phyloP scores from a whole-genome alignment of 306 rosid genomes.

The Ammopiptanthus mongolicus region DNA sequence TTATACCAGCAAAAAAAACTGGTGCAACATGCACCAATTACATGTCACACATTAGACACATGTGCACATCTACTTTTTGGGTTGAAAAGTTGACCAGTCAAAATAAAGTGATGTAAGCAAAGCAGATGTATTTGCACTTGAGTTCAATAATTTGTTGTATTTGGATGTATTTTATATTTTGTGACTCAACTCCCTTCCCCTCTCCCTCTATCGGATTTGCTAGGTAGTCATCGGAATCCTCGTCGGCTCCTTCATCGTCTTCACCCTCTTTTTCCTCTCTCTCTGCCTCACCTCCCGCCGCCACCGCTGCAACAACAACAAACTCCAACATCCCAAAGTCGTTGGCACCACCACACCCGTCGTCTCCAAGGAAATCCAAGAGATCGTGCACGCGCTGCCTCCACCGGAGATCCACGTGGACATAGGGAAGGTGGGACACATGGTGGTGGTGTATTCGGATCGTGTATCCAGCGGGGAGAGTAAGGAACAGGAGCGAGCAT shows the following conservation, averaged over 20 bases:
- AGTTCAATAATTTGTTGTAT: too few relatives aligned
- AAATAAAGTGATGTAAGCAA: too few relatives aligned
- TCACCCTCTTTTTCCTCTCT: slow-evolving; percentile 75
- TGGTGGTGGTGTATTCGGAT: slow-evolving; percentile 52
- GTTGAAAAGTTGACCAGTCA: too few relatives aligned
- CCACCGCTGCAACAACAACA: slow-evolving; percentile 28
- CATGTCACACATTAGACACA: too few relatives aligned
- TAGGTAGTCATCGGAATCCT: slow-evolving; percentile 96
- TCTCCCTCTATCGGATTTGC: too few relatives aligned
- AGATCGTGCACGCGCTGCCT: slow-evolving; percentile 38
- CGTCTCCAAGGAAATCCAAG: too few relatives aligned
- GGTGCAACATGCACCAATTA: too few relatives aligned
- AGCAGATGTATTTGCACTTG: too few relatives aligned
- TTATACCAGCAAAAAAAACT: too few relatives aligned
- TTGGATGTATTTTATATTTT: too few relatives aligned
- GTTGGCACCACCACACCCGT: slow-evolving; percentile 36
- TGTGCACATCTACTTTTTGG: too few relatives aligned
- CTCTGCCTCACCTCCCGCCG: slow-evolving; percentile 89
- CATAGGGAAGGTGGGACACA: slow-evolving; percentile 58
- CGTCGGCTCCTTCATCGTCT: slow-evolving; percentile 69
- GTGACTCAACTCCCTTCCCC: too few relatives aligned
- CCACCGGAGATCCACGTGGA: slow-evolving; percentile 68
- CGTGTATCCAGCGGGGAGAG: slow-evolving; percentile 86
- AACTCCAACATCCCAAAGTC: neutral
- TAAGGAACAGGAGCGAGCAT: slow-evolving; percentile 32